Percentiles rank a stretch among this genome's conserved stretches.
phyloP scores from a whole-genome alignment of 805 yeast species.

The Blastobotrys peoriensis region DNA sequence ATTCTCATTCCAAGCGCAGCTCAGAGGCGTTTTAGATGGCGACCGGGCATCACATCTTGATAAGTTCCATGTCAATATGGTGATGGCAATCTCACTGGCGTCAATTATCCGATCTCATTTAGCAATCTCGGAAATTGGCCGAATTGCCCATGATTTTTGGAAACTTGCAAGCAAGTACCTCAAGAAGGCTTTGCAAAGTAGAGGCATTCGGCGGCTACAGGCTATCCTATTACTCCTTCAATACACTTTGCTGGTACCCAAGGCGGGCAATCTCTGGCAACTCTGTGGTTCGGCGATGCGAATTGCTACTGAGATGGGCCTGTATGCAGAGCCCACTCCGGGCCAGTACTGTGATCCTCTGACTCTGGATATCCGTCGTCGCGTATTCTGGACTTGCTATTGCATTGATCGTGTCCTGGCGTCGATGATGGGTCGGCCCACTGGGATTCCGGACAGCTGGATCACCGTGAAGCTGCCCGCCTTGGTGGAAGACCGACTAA shows the following conservation, averaged over 20 bases:
- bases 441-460: slow-evolving; percentile 5
- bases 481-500: slow-evolving; percentile 2
- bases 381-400: slow-evolving; percentile 7
- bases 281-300: slow-evolving; percentile 6
- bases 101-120: slow-evolving; percentile 6
- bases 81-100: slow-evolving; percentile 5
- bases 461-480: slow-evolving; percentile 2
- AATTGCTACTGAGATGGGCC: slow-evolving; percentile 5
- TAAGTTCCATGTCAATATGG: slow-evolving; percentile 6
- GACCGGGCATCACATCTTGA: not conserved
- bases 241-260: slow-evolving; percentile 6
- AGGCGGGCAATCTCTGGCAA: slow-evolving; percentile 5
- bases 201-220: slow-evolving; percentile 2
- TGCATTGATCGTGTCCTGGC: slow-evolving; percentile 5
- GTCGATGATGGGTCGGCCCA: slow-evolving; percentile 3
- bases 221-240: slow-evolving; percentile 3
- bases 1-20: not conserved
- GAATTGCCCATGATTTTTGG: slow-evolving; percentile 5
- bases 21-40: not conserved
- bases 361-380: slow-evolving; percentile 4
- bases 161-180: not conserved
- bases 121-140: slow-evolving; percentile 5
- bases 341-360: slow-evolving; percentile 3
- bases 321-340: slow-evolving; percentile 4
- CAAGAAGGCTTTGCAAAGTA: not conserved